Evolutionary conservation across 371 early-diverging fungal genomes (phyloP), one percentile per base, ranked within the genome.

Genomic region (Mortierella polycephala): DNA sequence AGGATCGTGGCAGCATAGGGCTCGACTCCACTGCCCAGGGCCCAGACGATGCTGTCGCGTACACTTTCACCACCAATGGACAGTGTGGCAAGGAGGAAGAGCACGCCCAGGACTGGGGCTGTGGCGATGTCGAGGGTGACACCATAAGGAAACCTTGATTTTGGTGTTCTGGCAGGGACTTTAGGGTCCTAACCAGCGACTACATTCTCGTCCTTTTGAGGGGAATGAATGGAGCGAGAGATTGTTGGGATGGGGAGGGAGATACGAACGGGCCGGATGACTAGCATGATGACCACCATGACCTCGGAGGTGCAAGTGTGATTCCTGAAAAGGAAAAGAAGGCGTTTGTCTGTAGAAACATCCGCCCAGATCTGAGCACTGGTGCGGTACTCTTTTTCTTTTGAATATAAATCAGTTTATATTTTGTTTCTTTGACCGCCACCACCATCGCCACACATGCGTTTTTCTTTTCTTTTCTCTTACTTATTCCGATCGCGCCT

Each of bases 1-100:
- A 95, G 84, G n/a, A 93, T 86, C 67, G 93, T 82, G 8, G 93
- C 88, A 7, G 92, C 86, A 77, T 92, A 94, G 0, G 94, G 95
- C 71, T 92, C 83, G n/a, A 95, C 87, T 0, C 79, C 79, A 55
- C 65, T 77, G 23, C 86, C 88, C 10, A 85, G 75, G 14, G 85
- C 80, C 11, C 94, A 94, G 5, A 91, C 69, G 62, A 93, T 84
- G 0, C 94, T 93, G 53, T 83, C 74, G 12, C 67, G 67, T 13
- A 95, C 83, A 30, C 86, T 89, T 12, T 72, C 37, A 16, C 85
- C 80, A 46, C 64, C 58, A 40, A 92, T 91, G 0, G 89, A 77
- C 20, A 76, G 77, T 7, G 87, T 85, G 3, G 88, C 83, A 54
- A 93, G 77, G 41, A 93, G 82, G 46, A 93, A 60, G 20, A 92